Base-by-base conservation (phyloP, 2,329 filamentous ascomycete genomes). In the Cladosporium austrohemisphaericum region DNA sequence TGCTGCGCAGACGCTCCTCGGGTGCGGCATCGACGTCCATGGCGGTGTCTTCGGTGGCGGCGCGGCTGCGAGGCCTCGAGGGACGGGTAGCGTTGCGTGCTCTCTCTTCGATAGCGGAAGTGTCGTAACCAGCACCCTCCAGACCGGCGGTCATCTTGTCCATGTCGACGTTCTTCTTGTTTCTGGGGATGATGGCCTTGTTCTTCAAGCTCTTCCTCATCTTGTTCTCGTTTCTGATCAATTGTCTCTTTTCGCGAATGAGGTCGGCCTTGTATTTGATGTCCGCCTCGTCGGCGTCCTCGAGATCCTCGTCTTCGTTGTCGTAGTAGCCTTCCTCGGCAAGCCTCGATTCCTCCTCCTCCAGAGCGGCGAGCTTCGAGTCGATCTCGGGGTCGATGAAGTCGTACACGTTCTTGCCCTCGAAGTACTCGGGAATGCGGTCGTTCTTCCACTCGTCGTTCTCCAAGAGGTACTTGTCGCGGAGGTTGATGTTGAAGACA, bases 121-220 rank as follows among this genome's bases (percentile, higher is more conserved):
- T 86, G 67, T 96, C 90, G 68, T 92, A 84, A 60, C 92, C 92
- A 50, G 95, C 84, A 51, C 83, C 81, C 68, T 93, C 85, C 56
- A 98, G 80, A 52, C 88, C 86, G 52, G 85, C 80, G 68, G 95
- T 86, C 79, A 97, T 88, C 68, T 94, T 84, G 18, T 88, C 86
- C 45, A 95, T 77, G 54, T 87, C 85, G 76, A 91, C 89, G 68
- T 88, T 81, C 67, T 85, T 83, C 59, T 83, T 80, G 60, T 84
- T 86, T 64, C 93, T 84, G 19, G 93, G 94, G 57, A 98, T 94
- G 60, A 92, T 80, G 54, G 93, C 92, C 60, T 90, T 83, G 77
- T 98, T 98, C 85, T 98, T 97, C 68, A 98, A 83, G 33, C 85
- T 86, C 78, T 95, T 97, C 73, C 89, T 88, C 85, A 95, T 90